Percentiles rank a stretch among this genome's conserved stretches.
Conservation (phyloP, 108 stramenopile genomes). For the Hondaea fermentalgiana region DNA sequence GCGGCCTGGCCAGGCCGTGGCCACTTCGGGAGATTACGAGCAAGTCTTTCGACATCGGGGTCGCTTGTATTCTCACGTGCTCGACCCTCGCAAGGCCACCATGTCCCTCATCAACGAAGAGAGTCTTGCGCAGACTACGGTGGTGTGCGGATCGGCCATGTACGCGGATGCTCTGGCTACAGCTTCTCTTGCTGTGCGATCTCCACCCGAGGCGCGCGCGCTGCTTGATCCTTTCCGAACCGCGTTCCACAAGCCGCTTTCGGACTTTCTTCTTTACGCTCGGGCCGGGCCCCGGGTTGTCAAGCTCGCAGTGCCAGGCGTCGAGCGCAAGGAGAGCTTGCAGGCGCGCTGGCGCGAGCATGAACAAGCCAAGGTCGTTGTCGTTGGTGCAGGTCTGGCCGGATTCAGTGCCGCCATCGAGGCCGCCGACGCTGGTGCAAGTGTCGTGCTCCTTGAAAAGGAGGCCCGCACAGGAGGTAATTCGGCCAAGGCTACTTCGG, state of each 20-base stretch:
- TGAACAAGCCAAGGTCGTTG: slow-evolving; percentile 32
- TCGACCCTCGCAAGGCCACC: slow-evolving; percentile 31
- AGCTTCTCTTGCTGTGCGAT: slow-evolving; percentile 25
- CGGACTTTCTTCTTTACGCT: slow-evolving; percentile 42
- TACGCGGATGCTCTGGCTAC: slow-evolving; percentile 47
- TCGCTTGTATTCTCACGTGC: slow-evolving; percentile 41
- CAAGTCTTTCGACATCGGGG: slow-evolving; percentile 38
- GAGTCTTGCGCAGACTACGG: slow-evolving; percentile 40
- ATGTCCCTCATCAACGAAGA: slow-evolving; percentile 29
- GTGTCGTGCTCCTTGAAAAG: slow-evolving; percentile 38
- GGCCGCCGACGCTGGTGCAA: slow-evolving; percentile 34
- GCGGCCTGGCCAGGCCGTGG: slow-evolving; percentile 39
- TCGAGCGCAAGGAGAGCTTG: slow-evolving; percentile 30
- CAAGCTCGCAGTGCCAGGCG: slow-evolving; percentile 33
- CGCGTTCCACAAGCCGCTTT: slow-evolving; percentile 28
- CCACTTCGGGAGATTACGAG: slow-evolving; percentile 50
- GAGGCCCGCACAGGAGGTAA: slow-evolving; percentile 42
- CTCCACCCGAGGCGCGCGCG: slow-evolving; percentile 28
- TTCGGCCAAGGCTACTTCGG: slow-evolving; percentile 40
- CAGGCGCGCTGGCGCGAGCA: slow-evolving; percentile 28
- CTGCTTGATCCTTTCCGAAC: slow-evolving; percentile 40
- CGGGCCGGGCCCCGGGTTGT: slow-evolving; percentile 42
- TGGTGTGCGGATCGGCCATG: slow-evolving; percentile 35
- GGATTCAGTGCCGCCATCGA: slow-evolving; percentile 45
- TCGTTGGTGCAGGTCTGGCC: slow-evolving; percentile 43